Percentiles rank a stretch among this genome's conserved stretches.
These are phyloP conservation scores for Gossypium turneri DNA, from an alignment of 345 rosid genomes.

Conservation along the genomic window DNA sequence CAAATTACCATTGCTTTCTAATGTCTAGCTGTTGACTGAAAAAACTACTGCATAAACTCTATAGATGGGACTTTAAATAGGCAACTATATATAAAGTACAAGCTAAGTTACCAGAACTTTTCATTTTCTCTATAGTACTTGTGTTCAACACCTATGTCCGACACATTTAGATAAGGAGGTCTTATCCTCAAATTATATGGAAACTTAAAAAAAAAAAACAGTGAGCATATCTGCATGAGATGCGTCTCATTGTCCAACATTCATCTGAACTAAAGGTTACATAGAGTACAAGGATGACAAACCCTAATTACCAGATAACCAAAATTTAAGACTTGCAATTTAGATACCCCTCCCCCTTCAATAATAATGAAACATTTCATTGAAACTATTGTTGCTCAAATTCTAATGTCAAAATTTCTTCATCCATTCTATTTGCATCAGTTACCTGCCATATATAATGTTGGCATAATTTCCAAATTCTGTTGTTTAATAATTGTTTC, in stretches of 20 bases:
- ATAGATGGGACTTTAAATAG: neutral
- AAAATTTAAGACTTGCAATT: neutral
- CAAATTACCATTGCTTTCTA: neutral
- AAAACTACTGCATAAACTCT: neutral
- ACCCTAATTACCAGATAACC: neutral
- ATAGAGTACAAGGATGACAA: neutral
- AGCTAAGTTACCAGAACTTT: neutral
- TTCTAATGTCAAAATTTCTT: neutral
- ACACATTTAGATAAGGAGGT: neutral
- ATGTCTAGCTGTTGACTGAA: neutral
- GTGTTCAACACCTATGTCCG: neutral
- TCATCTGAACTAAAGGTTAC: neutral
- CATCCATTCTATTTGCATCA: neutral
- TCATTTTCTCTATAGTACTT: neutral
- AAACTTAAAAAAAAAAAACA: too few species aligned
- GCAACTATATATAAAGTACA: neutral
- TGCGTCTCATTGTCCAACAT: too few species aligned
- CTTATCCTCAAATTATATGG: too few species aligned
- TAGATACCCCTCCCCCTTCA: neutral
- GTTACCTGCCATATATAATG: neutral
- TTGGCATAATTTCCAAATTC: neutral
- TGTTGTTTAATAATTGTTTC: slow-evolving; percentile 22
- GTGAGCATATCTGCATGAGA: too few species aligned
- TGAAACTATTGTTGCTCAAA: neutral
- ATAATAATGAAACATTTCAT: neutral